A percentile compares a stretch with the other conserved stretches of the same genome.
Conservation (phyloP, 192 early-diverging fungal species). For the Podila epicladia region DNA sequence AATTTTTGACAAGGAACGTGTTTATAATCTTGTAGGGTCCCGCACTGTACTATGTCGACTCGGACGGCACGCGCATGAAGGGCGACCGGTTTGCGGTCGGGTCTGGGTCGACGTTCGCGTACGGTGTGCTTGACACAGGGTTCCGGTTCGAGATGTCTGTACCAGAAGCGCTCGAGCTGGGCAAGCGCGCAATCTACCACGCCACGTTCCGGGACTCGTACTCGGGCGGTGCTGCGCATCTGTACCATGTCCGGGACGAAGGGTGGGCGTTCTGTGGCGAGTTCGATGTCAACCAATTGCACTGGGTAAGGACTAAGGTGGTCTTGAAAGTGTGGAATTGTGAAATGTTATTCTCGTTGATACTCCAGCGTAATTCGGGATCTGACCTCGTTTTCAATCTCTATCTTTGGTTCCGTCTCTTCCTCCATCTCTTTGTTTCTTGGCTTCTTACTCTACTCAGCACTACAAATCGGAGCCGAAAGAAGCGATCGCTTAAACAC, state of each 20-base stretch:
- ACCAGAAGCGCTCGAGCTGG: slow-evolving; percentile 91
- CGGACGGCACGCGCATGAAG: slow-evolving; percentile 89
- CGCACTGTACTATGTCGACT: slow-evolving; percentile 96
- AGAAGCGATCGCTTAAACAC: slow-evolving; percentile 26
- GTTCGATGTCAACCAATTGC: slow-evolving; percentile 85
- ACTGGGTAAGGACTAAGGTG: slow-evolving; percentile 61
- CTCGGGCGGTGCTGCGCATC: slow-evolving; percentile 85
- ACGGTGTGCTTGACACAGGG: slow-evolving; percentile 94
- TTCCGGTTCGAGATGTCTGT: slow-evolving; percentile 83
- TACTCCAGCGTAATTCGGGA: too few species aligned
- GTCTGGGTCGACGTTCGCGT: slow-evolving; percentile 97
- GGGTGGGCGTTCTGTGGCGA: slow-evolving; percentile 91
- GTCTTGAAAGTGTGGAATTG: background rate
- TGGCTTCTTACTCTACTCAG: background rate
- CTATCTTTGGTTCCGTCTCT: background rate
- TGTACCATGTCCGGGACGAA: slow-evolving; percentile 90
- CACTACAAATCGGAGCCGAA: slow-evolving; percentile 42
- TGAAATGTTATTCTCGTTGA: too few species aligned
- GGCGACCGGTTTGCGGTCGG: slow-evolving; percentile 96
- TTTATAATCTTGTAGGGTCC: slow-evolving; percentile 72
- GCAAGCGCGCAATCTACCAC: slow-evolving; percentile 92
- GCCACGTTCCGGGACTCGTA: slow-evolving; percentile 94
- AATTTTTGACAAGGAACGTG: too few species aligned
- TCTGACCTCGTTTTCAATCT: background rate
- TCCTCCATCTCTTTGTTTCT: background rate